Evolutionary conservation across 2,329 filamentous ascomycete genomes (phyloP), one percentile per base, ranked within the genome.

Genomic region (Diaporthe vaccinii): DNA sequence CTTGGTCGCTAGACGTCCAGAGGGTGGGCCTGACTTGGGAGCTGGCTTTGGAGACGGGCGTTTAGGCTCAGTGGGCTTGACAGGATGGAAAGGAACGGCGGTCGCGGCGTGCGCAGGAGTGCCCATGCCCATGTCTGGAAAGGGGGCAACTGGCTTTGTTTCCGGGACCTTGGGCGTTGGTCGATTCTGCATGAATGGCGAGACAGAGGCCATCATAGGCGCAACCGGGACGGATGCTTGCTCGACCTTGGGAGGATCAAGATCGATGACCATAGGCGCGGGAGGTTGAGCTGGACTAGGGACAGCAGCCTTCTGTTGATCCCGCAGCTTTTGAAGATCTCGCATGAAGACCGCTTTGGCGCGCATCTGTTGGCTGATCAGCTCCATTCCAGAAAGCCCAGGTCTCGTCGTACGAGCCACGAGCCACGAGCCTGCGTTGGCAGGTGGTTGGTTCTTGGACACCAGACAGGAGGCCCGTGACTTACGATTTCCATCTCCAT

Each of bases 401-500:
- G 39, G 8, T 28, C 51, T 22, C n/a, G 28, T 20, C 12, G 34
- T 9, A 12, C 4, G 25, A 41, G 65, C 34, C 65, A 12, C 4
- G 25, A 41, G 65, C 34, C 65, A 41, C 17, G 34, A n/a, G 46
- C 28, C 49, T 20, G 65, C 22, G 14, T n/a, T 28, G 15, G 34
- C 22, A 39, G 46, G 10, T 41, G 34, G 15, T 41, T 15, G n/a
- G 22, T 9, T 28, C 25, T 20, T 28, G 34, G 49, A 14, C 49
- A 39, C 6, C 34, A 22, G 46, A 12, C 20, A 41, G 57, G 53
- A 49, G 55, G 25, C 17, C 22, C 25, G n/a, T 28, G 44, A 46
- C 76, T 76, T 57, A 77, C 76, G 31, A 77, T 76, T 41, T 77
- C 74, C 12, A 74, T 71, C 57, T 77, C 76, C 67, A 77, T 68